These are phyloP conservation scores for Acacia pycnantha DNA, from an alignment of 331 rosid genomes.

Conservation along the genomic window DNA sequence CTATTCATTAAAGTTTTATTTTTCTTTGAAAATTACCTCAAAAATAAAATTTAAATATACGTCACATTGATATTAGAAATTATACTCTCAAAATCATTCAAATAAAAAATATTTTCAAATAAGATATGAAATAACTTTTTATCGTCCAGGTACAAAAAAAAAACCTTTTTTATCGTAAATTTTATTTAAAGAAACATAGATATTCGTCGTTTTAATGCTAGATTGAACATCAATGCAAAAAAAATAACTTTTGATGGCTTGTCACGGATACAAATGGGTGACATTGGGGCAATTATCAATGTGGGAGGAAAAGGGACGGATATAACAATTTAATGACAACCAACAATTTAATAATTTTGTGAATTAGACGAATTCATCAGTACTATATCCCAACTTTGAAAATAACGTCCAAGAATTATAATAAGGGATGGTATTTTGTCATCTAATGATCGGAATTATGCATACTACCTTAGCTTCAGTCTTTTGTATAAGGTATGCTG, in stretches of 20 bases:
- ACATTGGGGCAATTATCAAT: background rate
- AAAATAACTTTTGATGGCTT: background rate
- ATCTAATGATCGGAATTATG: too few species aligned
- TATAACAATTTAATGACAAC: background rate
- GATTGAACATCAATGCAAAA: background rate
- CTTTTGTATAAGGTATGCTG: too few species aligned
- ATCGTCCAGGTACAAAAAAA: too few species aligned
- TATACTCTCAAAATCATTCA: background rate
- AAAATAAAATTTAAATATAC: background rate
- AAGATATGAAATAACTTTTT: background rate
- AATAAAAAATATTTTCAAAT: background rate
- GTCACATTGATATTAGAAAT: background rate
- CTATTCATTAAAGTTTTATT: background rate
- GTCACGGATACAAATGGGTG: background rate
- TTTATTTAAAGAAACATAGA: background rate
- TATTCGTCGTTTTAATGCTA: background rate
- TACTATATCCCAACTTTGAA: background rate
- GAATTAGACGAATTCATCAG: too few species aligned
- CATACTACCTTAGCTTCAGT: too few species aligned
- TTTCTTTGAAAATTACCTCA: background rate
- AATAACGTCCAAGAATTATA: too few species aligned
- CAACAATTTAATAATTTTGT: background rate
- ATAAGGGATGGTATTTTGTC: too few species aligned
- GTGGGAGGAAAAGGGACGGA: background rate
- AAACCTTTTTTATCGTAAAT: background rate